phyloP scores from a whole-genome alignment of 1,139 yeast species.

The Blastobotrys petasosporus region DNA sequence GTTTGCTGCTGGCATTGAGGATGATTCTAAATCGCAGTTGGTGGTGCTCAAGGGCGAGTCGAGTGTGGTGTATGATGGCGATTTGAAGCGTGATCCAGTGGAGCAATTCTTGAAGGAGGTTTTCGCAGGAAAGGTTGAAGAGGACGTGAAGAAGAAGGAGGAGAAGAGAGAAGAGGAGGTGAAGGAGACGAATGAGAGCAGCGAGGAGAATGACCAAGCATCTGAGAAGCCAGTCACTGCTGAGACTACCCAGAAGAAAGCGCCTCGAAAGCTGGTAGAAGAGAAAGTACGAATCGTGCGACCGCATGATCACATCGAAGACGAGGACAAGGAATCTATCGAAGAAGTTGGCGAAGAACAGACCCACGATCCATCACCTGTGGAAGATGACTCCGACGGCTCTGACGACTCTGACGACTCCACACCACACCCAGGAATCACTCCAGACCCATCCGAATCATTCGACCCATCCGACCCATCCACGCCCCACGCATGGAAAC shows the following conservation, averaged over 20 bases:
- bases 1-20: constrained; percentile 22
- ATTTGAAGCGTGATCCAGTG: constrained; percentile 30
- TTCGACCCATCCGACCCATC: constrained; percentile 12
- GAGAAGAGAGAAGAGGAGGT: constrained; percentile 2
- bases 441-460: constrained; percentile 11
- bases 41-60: constrained; percentile 26
- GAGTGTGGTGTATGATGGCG: constrained; percentile 29
- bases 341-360: too few relatives aligned
- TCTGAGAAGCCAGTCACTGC: constrained; percentile 8
- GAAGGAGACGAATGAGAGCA: too few relatives aligned
- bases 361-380: too few relatives aligned
- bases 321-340: background rate
- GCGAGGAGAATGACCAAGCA: constrained; percentile 1
- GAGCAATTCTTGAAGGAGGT: constrained; percentile 25
- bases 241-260: constrained; percentile 1
- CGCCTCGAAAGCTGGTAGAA: background rate
- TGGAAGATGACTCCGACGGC: too few relatives aligned
- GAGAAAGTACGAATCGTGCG: constrained; percentile 4
- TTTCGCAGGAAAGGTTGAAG: constrained; percentile 7
- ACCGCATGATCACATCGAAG: background rate
- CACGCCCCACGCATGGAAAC: constrained; percentile 8
- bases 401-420: too few relatives aligned
- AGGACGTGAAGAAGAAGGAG: constrained; percentile 3
- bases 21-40: constrained; percentile 22
- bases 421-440: constrained; percentile 1